Evolutionary conservation across 208 protist genomes (phyloP).

Genomic region (Endotrypanum monterogeii): DNA sequence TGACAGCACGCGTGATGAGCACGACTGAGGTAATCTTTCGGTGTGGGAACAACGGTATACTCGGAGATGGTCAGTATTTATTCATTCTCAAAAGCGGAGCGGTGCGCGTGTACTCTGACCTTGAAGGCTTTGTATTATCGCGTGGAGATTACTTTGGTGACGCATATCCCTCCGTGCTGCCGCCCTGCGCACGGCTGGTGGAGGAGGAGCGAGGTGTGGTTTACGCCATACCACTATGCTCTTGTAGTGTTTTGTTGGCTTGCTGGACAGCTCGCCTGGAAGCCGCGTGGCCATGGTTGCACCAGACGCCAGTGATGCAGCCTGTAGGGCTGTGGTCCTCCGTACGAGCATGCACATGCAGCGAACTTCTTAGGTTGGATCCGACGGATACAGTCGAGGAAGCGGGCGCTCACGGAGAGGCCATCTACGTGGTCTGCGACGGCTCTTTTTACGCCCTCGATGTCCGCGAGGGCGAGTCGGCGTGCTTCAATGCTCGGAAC

Average conservation of each 20-base stretch:
- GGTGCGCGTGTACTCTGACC: constrained; percentile 42
- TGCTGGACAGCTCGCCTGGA: constrained; percentile 42
- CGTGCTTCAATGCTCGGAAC: constrained; percentile 35
- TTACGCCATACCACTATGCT: constrained; percentile 56
- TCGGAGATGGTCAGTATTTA: constrained; percentile 62
- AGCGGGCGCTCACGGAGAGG: constrained; percentile 31
- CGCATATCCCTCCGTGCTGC: constrained; percentile 40
- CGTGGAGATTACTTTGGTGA: constrained; percentile 81
- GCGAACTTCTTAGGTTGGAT: constrained; percentile 4
- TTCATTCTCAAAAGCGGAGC: constrained; percentile 70
- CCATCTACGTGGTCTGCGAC: constrained; percentile 46
- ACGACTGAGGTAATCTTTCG: constrained; percentile 53
- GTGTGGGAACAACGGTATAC: constrained; percentile 46
- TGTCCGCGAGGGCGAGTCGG: constrained; percentile 30
- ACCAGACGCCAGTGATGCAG: constrained; percentile 51
- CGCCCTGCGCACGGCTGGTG: constrained; percentile 37
- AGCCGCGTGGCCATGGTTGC: constrained; percentile 31
- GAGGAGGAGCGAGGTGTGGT: constrained; percentile 63
- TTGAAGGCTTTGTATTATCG: constrained; percentile 37
- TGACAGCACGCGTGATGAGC: constrained; percentile 59
- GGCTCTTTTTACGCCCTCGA: constrained; percentile 46
- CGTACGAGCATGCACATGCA: constrained; percentile 57
- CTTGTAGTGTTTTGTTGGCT: constrained; percentile 29
- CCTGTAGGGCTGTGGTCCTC: constrained; percentile 50
- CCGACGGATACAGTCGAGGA: constrained; percentile 37